A percentile compares a stretch with the other conserved stretches of the same genome.
phyloP scores from a whole-genome alignment of 2,329 filamentous ascomycete genomes.

The Setomelanomma holmii region DNA sequence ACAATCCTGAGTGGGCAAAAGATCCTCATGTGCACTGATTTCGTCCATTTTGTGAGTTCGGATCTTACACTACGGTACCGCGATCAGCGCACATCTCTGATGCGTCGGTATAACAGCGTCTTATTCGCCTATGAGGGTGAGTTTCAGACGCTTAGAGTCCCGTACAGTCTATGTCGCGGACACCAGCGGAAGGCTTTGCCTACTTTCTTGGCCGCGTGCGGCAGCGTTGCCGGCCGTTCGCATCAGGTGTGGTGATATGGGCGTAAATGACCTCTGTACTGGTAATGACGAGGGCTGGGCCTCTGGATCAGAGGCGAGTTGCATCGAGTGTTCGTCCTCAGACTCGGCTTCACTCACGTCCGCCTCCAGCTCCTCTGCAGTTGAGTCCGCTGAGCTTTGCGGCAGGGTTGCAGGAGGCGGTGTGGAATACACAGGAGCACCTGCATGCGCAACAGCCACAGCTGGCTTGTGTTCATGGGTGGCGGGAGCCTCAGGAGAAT shows the following conservation, averaged over 20 bases:
- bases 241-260: slow-evolving; percentile 32
- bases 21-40: no score
- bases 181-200: slow-evolving; percentile 34
- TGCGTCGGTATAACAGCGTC: no score
- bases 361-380: slow-evolving; percentile 8
- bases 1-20: no score
- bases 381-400: background rate
- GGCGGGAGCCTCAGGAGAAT: no score
- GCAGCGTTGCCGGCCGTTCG: slow-evolving; percentile 34
- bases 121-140: background rate
- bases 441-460: no score
- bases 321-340: slow-evolving; percentile 30
- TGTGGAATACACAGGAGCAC: background rate
- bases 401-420: slow-evolving; percentile 12
- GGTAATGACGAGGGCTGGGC: slow-evolving; percentile 5
- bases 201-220: slow-evolving; percentile 19
- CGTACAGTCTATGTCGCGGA: slow-evolving; percentile 30
- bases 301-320: slow-evolving; percentile 30
- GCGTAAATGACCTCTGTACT: slow-evolving; percentile 10
- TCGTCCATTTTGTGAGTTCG: no score
- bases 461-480: no score
- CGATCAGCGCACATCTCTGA: no score
- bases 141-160: background rate
- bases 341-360: slow-evolving; percentile 31
- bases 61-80: no score